Conservation (phyloP, 331 rosid species). For the Erythrophleum ivorense region DNA sequence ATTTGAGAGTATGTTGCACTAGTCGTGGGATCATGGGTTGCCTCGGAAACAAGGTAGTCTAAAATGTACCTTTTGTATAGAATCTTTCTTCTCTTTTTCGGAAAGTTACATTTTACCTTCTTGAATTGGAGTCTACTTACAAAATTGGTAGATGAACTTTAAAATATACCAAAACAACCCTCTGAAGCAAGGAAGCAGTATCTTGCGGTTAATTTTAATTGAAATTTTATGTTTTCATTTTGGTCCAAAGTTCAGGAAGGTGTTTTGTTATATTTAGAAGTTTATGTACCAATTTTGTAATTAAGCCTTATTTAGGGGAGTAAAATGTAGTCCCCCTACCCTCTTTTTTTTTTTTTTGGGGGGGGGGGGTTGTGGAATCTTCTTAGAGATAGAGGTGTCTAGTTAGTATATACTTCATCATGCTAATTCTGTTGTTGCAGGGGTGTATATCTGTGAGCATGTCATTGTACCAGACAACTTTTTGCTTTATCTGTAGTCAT, state of each 20-base stretch:
- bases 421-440: constrained; percentile 60
- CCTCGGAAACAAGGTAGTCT: constrained; percentile 91
- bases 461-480: constrained; percentile 80
- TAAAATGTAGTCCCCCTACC: background rate
- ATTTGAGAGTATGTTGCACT: constrained; percentile 78
- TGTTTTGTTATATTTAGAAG: background rate
- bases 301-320: background rate
- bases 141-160: background rate
- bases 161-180: background rate
- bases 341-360: too few species aligned
- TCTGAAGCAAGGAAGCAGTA: background rate
- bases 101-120: background rate
- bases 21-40: constrained; percentile 98
- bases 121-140: background rate
- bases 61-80: background rate
- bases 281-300: background rate
- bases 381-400: background rate
- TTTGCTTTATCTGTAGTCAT: constrained; percentile 96
- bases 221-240: background rate
- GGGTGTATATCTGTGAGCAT: constrained; percentile 98
- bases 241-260: background rate
- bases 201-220: background rate
- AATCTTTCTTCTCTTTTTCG: too few species aligned
- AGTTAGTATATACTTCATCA: background rate
- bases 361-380: too few species aligned